Base-by-base conservation (phyloP, 495 filamentous ascomycete genomes). In the Barbatosphaeria neglecta region DNA sequence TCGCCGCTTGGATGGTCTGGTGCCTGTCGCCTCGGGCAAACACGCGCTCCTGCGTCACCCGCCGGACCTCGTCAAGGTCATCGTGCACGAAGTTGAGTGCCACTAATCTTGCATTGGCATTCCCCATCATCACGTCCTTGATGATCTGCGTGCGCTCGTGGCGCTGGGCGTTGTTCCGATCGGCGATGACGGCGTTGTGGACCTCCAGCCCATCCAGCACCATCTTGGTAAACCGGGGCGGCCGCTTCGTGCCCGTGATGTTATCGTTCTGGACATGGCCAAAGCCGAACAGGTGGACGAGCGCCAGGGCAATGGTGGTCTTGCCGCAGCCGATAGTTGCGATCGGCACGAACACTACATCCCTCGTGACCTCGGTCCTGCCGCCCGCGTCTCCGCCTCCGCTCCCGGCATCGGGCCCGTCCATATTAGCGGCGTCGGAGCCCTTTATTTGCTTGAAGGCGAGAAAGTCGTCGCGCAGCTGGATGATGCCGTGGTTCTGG, bases 231-330 rank as follows among this genome's bases (percentile, higher is more conserved):
- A 96, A 96, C 24, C 72, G 70, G 46, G 79, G 74, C 5, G 86
- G 83, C 24, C 87, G 83, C 43, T 72, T 72, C 59, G 81, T 78
- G 44, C 84, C 84, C n/a, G 73, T 76, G 41, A 98, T 90, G 58
- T 97, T 93, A 64, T 98, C 92, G 57, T 98, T 98, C 58, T 98
- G 92, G 33, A 96, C 71, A 61, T 96, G 89, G 23, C 85, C 90
- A 89, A 92, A 98, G 38, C 73, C 79, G 48, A 96, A 98, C 2
- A 98, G 75, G 52, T 87, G 82, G 15, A 69, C 73, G 13, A 98
- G 67, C 6, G 89, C 90, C 27, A 95, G 56, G 6, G 86, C 89
- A 35, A 98, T 66, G 0, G 92, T 98, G 0, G 92, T 97, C 74
- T 98, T 98, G 19, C 92, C 92, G 55, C 93, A 98, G 4, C 92